Evolutionary conservation across 1,139 yeast genomes (phyloP), one percentile per base, ranked within the genome.

Genomic region (Spathaspora jeffriesii): DNA sequence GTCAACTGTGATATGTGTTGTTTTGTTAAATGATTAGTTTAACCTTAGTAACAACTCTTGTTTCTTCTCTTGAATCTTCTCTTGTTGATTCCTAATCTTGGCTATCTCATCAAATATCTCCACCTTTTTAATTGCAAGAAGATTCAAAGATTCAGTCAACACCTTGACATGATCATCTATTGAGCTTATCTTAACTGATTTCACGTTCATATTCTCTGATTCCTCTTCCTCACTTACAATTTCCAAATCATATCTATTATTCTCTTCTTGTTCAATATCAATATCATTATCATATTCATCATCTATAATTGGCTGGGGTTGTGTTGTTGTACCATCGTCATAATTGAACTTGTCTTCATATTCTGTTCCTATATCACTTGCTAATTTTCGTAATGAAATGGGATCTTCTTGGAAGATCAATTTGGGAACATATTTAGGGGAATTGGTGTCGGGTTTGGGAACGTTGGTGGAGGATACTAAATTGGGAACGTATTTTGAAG

Each of bases 171-270:
- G 61, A 23, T 55, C 50, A 2, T 46, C 48, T 2, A 55, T 27
- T 1, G 53, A 40, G 14, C 50, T 43, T 5, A 62, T 57, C 31
- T 47, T 45, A 1, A 50, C 40, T 5, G 50, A 32, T 39, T 30
- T 40, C 3, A 50, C 46, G 2, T 40, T 36, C n/a, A 37, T 27
- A 11, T 41, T 47, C 11, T 48, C 56, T 20, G 40, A 43, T 6
- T 48, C 51, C 10, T 52, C 57, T 42, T 57, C 59, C 43, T 57
- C 60, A 40, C 52, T 54, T 20, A 51, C 52, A 28, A 62, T 47
- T 40, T 59, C 68, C n/a, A 53, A 48, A 43, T 64, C 68, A 47
- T 65, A 65, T 9, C 52, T 49, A 1, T 54, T 61, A 45, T 60
- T 40, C 2, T 38, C 15, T 30, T 14, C 53, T 28, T 54, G 57